These are phyloP conservation scores for Lachancea mirantina DNA, from an alignment of 805 yeast genomes.

Conservation along the genomic window DNA sequence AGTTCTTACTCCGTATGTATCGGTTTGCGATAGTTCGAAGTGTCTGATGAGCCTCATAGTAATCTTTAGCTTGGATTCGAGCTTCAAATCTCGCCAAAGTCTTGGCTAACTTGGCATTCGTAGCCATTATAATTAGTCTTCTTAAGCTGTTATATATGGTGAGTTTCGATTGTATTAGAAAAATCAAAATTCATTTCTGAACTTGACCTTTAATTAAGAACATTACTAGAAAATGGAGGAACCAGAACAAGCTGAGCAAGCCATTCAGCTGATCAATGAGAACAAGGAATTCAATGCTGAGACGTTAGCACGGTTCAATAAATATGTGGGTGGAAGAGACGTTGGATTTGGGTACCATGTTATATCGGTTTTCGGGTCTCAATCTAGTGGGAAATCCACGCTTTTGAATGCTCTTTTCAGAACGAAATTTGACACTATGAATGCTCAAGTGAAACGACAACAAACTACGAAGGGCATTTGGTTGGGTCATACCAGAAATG, in stretches of 20 bases:
- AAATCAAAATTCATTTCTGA: neutral
- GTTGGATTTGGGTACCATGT: conserved; percentile 76
- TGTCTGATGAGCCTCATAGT: conserved; percentile 94
- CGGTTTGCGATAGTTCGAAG: conserved; percentile 84
- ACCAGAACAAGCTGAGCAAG: conserved; percentile 16
- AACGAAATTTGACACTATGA: conserved; percentile 90
- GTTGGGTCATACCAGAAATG: conserved; percentile 52
- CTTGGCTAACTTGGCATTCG: conserved; percentile 40
- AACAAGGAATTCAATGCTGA: conserved; percentile 38
- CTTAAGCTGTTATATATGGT: too few relatives aligned
- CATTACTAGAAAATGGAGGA: neutral
- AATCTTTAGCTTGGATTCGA: conserved; percentile 66
- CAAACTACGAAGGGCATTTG: conserved; percentile 88
- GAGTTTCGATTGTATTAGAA: too few relatives aligned
- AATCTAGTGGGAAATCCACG: conserved; percentile 94
- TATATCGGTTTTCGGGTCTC: conserved; percentile 94
- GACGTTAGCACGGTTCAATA: conserved; percentile 18
- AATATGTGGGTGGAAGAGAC: conserved; percentile 23
- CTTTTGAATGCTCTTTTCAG: conserved; percentile 78
- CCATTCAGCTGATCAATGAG: conserved; percentile 51
- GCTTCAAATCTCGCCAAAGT: conserved; percentile 59
- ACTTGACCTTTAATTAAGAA: neutral
- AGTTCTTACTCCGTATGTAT: conserved; percentile 62
- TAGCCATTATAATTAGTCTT: conserved; percentile 2
- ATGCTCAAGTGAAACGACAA: conserved; percentile 63